phyloP scores from a whole-genome alignment of 148 eudicot species.

The Vaccinium macrocarpon region DNA sequence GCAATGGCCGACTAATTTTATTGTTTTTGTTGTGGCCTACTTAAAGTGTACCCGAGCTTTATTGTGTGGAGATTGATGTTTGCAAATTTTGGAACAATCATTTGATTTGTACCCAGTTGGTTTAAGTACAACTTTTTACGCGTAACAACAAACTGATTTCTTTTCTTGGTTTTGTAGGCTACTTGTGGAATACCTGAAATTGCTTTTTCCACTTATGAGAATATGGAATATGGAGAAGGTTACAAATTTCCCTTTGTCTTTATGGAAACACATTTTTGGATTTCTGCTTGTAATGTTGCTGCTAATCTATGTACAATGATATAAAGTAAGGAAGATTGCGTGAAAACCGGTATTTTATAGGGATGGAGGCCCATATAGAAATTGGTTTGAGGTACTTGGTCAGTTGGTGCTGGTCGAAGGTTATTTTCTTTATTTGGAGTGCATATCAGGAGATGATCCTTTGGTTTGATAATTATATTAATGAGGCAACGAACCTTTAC shows the following conservation, averaged over 20 bases:
- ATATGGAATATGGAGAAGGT: conserved; percentile 98
- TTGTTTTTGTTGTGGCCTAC: background rate
- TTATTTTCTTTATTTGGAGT: background rate
- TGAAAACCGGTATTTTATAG: background rate
- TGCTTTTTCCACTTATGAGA: conserved; percentile 85
- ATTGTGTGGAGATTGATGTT: background rate
- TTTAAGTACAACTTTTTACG: background rate
- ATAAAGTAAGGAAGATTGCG: background rate
- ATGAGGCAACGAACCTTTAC: background rate
- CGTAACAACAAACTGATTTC: background rate
- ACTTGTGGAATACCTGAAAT: conserved; percentile 96
- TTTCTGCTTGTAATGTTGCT: conserved; percentile 1
- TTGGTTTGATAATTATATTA: too few species aligned
- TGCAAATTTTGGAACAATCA: background rate
- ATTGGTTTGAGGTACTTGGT: background rate
- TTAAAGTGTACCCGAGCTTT: background rate
- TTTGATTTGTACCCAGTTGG: background rate
- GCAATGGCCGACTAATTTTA: background rate
- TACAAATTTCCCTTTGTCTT: conserved; percentile 13
- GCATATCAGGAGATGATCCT: background rate
- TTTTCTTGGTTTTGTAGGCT: conserved; percentile 46
- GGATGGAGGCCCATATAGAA: background rate
- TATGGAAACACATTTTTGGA: background rate
- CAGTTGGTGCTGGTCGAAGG: background rate
- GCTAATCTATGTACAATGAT: too few species aligned